A percentile compares a stretch with the other conserved stretches of the same genome.
Evolutionary conservation across 257 asterid species (phyloP).

Genomic region (Solanum sparsipilum): DNA sequence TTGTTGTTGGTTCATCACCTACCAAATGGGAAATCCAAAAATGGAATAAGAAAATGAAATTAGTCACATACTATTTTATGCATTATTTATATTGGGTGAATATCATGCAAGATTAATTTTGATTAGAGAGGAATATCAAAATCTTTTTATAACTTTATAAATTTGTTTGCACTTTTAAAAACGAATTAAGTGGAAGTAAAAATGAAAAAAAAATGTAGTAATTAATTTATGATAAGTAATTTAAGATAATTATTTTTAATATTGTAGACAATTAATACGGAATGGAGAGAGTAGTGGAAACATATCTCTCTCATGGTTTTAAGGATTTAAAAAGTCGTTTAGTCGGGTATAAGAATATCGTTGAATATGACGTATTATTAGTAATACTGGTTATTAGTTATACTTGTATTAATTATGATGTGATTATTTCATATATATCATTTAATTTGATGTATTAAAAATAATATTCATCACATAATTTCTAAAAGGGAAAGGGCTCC

Average conservation of each 20-base stretch:
- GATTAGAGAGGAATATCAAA: too few species aligned
- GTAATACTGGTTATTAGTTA: too few species aligned
- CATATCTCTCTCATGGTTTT: neutral
- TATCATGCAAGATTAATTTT: neutral
- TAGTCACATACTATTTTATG: neutral
- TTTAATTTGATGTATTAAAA: too few species aligned
- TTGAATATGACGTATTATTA: neutral
- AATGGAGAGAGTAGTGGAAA: neutral
- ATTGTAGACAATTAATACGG: neutral
- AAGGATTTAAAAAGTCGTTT: neutral
- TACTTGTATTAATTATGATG: neutral
- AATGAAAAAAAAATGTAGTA: neutral
- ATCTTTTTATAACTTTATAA: neutral
- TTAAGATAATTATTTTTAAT: neutral
- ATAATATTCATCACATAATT: too few species aligned
- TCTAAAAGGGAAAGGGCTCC: too few species aligned
- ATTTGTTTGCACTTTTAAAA: neutral
- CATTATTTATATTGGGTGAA: neutral
- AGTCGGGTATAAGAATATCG: neutral
- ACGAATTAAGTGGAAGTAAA: neutral
- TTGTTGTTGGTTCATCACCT: neutral
- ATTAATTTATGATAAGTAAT: neutral
- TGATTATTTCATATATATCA: too few species aligned
- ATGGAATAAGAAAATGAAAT: neutral
- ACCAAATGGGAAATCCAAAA: neutral